phyloP scores from a whole-genome alignment of 768 basidiomycete species.

The Nidularia pulvinata region DNA sequence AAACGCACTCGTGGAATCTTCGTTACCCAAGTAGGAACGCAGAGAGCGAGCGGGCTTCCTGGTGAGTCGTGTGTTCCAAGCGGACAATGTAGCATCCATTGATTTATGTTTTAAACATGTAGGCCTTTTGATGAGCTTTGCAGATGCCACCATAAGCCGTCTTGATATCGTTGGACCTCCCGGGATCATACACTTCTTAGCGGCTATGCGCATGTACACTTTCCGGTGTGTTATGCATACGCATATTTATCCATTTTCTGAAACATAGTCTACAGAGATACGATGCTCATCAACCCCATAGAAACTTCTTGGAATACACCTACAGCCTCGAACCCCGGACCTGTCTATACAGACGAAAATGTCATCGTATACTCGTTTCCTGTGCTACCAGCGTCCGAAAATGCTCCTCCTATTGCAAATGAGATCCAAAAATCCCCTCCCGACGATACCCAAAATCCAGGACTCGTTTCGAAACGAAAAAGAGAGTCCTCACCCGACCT shows the following conservation, averaged over 20 bases:
- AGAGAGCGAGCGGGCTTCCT: conserved; percentile 69
- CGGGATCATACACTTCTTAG: conserved; percentile 69
- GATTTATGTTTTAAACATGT: conserved; percentile 2
- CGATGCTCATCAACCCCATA: conserved; percentile 41
- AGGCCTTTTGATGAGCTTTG: conserved; percentile 82
- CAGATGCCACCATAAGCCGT: conserved; percentile 62
- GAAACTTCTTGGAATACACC: conserved; percentile 34
- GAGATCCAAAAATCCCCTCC: too few relatives aligned
- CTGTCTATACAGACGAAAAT: conserved; percentile 62
- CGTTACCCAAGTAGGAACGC: conserved; percentile 62
- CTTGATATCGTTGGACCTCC: conserved; percentile 72
- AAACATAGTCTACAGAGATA: conserved; percentile 36
- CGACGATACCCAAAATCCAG: too few relatives aligned
- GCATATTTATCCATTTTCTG: not conserved
- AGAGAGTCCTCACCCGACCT: conserved; percentile 33
- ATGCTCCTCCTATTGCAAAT: too few relatives aligned
- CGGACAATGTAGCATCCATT: too few relatives aligned
- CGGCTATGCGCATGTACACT: conserved; percentile 68
- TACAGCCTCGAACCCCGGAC: conserved; percentile 22
- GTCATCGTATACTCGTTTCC: conserved; percentile 67
- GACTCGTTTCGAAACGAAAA: conserved; percentile 47
- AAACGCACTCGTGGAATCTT: conserved; percentile 72
- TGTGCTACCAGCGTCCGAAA: conserved; percentile 18
- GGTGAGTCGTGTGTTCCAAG: conserved; percentile 37
- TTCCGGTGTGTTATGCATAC: conserved; percentile 53